Percentiles rank a stretch among this genome's conserved stretches.
Evolutionary conservation across 176 grass and related monocot species (phyloP).

Genomic region (Aegilops tauschii): DNA sequence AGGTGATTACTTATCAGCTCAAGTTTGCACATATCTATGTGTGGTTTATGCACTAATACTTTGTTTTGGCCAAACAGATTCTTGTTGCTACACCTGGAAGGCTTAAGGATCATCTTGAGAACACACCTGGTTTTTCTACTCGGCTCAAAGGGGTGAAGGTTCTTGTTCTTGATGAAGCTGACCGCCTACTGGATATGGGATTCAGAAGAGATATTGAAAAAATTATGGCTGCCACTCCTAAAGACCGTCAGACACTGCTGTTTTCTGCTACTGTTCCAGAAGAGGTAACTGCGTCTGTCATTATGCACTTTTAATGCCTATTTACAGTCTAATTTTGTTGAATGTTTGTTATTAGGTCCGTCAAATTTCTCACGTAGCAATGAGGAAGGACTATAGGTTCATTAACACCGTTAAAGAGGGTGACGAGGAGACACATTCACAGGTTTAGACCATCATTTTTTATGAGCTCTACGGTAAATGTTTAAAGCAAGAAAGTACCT

Average conservation of each 20-base stretch:
- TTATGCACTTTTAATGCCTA: constrained; percentile 20
- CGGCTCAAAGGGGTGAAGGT: constrained; percentile 86
- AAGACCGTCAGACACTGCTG: constrained; percentile 87
- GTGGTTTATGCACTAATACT: constrained; percentile 19
- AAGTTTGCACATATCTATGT: constrained; percentile 6
- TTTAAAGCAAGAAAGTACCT: background rate
- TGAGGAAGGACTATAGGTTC: constrained; percentile 75
- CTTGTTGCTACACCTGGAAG: constrained; percentile 94
- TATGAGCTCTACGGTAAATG: background rate
- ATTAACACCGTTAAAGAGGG: constrained; percentile 93
- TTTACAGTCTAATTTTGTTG: constrained; percentile 23
- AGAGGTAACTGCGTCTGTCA: constrained; percentile 56
- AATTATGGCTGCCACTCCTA: constrained; percentile 78
- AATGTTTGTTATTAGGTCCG: constrained; percentile 51
- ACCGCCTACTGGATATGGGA: constrained; percentile 92
- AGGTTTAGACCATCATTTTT: constrained; percentile 41
- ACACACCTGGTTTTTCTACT: constrained; percentile 75
- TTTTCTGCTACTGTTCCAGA: constrained; percentile 95
- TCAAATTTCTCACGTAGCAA: constrained; percentile 83
- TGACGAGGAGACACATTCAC: constrained; percentile 84
- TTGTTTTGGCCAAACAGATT: constrained; percentile 47
- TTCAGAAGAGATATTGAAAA: constrained; percentile 96
- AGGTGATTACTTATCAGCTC: constrained; percentile 54
- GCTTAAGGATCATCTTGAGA: constrained; percentile 96
- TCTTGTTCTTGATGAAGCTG: constrained; percentile 96